Evolutionary conservation across 192 early-diverging fungal species (phyloP), one percentile per base, ranked within the genome.

Genomic region (Coemansia aciculifera): DNA sequence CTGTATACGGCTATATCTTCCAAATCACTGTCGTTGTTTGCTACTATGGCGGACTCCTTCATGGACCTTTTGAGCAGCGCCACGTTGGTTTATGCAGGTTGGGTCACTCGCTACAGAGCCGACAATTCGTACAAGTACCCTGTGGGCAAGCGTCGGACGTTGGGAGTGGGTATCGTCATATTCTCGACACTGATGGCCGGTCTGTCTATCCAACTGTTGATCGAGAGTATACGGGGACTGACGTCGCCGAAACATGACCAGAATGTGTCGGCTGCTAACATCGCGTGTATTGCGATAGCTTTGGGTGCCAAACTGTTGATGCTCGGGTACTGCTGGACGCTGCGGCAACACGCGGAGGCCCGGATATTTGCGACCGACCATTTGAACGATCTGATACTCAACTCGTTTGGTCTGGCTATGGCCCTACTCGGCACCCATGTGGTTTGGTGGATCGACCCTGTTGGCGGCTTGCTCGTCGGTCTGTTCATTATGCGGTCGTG

Each of bases 11-110:
- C 88, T 23, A 84, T 89, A 19, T 79, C 84, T 0, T 88, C 90
- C 24, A 85, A 86, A 17, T 90, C 90, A 0, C 68, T 92, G 17
- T 84, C 89, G 3, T 67, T 92, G 24, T 90, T 92, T 64, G 89
- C 89, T 24, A 90, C 89, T 3, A 90, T 89, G 89, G 84, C 87
- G 0, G 90, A 90, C 70, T 83, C 90, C 17, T 89, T 90, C 59
- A 92, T 92, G 90, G 90, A 92, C 65, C 66, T 90, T 19, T 65
- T 92, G 31, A 87, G 85, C 36, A 85, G 84, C 5, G 79, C 62
- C 9, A 87, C 87, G 12, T 62, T 89, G 1, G 71, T 88, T 39
- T 87, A 83, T 48, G 81, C 90, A 3, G 79, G 83, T 3, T 79
- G 85, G 74, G 84, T 85, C 19, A 84, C 88, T 15, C 80, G 84